phyloP scores from a whole-genome alignment of 2,329 filamentous ascomycete genomes.

The Pezicula rhizophila region DNA sequence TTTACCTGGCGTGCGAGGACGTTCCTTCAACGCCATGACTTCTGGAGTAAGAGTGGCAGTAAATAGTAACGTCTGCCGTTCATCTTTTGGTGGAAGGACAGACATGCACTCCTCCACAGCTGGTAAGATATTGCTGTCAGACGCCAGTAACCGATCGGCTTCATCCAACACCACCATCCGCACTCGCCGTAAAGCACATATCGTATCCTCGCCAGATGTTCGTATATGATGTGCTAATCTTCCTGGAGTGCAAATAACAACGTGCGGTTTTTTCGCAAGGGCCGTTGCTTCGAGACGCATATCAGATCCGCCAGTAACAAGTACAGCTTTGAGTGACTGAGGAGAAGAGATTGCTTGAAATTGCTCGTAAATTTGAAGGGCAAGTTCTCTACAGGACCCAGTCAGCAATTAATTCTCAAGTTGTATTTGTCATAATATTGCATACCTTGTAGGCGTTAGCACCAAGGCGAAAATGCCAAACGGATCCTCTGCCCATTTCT shows the following conservation, averaged over 20 bases:
- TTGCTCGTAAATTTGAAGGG: constrained; percentile 93
- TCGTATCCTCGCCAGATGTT: constrained; percentile 85
- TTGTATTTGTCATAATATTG: neutral
- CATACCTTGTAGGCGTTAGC: constrained; percentile 75
- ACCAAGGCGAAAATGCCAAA: constrained; percentile 86
- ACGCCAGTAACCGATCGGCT: constrained; percentile 79
- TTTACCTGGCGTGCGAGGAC: constrained; percentile 62
- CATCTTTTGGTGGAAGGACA: constrained; percentile 67
- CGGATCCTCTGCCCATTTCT: constrained; percentile 89
- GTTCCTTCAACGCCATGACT: constrained; percentile 77
- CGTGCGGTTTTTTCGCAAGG: constrained; percentile 73
- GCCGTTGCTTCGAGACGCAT: constrained; percentile 88
- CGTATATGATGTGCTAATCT: constrained; percentile 89
- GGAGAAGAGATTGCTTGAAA: constrained; percentile 87
- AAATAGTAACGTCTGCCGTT: constrained; percentile 91
- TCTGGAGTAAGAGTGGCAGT: constrained; percentile 93
- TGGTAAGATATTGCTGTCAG: constrained; percentile 81
- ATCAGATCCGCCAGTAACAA: constrained; percentile 90
- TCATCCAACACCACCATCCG: constrained; percentile 91
- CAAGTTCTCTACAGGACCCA: constrained; percentile 61
- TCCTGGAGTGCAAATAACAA: constrained; percentile 92
- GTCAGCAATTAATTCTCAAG: constrained; percentile 3
- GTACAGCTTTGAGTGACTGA: constrained; percentile 77
- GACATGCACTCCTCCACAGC: constrained; percentile 86
- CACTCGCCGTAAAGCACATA: constrained; percentile 71